Evolutionary conservation across 495 filamentous ascomycete species (phyloP).

Genomic region (Annulohypoxylon maeteangense): DNA sequence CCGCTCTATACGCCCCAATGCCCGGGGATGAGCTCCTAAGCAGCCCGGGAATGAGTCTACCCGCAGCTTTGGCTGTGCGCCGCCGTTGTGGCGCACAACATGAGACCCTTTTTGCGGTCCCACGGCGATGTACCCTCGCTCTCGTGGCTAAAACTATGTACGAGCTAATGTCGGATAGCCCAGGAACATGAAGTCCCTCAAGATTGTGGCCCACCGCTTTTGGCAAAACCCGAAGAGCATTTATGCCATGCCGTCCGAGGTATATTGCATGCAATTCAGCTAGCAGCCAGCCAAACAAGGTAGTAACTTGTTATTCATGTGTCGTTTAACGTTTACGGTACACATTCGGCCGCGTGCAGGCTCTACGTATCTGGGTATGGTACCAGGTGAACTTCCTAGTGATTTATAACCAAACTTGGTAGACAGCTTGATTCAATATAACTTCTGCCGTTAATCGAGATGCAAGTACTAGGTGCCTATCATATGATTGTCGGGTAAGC

Average conservation of each 20-base stretch:
- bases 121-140: not conserved
- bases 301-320: not conserved
- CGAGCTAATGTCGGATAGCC: slow-evolving; percentile 13
- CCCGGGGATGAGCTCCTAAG: slow-evolving; percentile 18
- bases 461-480: not conserved
- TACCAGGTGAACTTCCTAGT: not conserved
- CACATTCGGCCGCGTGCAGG: slow-evolving; percentile 33
- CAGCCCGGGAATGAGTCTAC: slow-evolving; percentile 9
- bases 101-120: slow-evolving; percentile 29
- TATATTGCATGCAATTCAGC: not conserved
- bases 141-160: not conserved
- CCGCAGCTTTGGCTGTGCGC: slow-evolving; percentile 12
- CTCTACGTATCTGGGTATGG: not conserved
- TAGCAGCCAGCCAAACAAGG: slow-evolving; percentile 13
- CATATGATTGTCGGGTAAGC: slow-evolving; percentile 21
- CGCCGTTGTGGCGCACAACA: slow-evolving; percentile 30
- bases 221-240: not conserved
- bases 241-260: slow-evolving; percentile 8
- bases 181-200: not conserved
- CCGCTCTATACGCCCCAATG: slow-evolving; percentile 16
- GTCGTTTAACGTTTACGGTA: slow-evolving; percentile 1
- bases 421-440: not conserved
- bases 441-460: not conserved
- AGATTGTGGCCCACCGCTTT: slow-evolving; percentile 16
- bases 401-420: slow-evolving; percentile 12